These are phyloP conservation scores for Neocucurbitaria cava DNA, from an alignment of 2,329 filamentous ascomycete genomes.

Conservation along the genomic window DNA sequence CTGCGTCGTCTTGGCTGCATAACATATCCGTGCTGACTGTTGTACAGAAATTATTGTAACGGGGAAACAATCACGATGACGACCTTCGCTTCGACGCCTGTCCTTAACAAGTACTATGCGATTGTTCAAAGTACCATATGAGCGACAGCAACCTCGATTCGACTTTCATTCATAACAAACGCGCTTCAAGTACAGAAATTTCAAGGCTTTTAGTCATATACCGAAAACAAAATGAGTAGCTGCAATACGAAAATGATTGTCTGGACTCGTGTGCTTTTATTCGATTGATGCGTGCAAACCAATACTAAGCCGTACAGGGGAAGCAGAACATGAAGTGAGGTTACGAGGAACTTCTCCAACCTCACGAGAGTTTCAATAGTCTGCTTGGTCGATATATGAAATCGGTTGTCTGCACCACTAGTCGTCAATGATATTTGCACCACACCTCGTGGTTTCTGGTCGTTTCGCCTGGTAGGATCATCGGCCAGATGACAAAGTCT, in stretches of 20 bases:
- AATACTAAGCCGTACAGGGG: no score
- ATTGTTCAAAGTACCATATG: background rate
- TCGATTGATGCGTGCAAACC: background rate
- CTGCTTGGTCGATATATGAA: no score
- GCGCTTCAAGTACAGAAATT: background rate
- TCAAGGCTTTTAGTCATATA: background rate
- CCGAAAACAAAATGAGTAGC: background rate
- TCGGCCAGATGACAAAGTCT: no score
- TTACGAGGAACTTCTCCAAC: no score
- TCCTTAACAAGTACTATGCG: slow-evolving; percentile 1
- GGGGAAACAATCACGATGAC: background rate
- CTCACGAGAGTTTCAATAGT: no score
- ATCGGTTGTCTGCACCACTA: no score
- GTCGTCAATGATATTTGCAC: no score
- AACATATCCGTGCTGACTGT: background rate
- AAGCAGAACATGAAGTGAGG: no score
- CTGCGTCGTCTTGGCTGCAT: background rate
- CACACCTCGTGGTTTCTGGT: no score
- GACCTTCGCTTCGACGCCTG: slow-evolving; percentile 4
- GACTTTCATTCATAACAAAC: background rate
- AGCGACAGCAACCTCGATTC: background rate
- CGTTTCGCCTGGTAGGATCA: no score
- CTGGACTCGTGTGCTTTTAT: background rate
- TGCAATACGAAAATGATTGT: background rate
- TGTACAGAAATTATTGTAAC: background rate